A percentile compares a stretch with the other conserved stretches of the same genome.
Conservation (phyloP, 2,329 filamentous ascomycete species). For the Sporothrix curviconia region DNA sequence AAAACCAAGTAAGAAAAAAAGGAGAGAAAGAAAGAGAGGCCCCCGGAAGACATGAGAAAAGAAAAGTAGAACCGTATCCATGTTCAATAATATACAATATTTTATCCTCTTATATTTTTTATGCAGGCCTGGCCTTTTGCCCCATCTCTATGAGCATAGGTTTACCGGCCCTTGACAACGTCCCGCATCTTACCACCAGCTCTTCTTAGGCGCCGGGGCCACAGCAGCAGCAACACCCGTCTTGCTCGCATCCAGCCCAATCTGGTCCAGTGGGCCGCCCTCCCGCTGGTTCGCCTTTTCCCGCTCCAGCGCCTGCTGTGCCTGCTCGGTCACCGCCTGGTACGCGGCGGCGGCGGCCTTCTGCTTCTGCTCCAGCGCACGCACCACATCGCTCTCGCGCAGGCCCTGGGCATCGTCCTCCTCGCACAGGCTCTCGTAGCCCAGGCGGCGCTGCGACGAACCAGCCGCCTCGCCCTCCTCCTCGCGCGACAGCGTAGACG, state of each 20-base stretch:
- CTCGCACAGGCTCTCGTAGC: slow-evolving; percentile 29
- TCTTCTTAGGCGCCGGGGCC: slow-evolving; percentile 34
- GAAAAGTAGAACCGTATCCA: too few relatives aligned
- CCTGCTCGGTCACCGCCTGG: slow-evolving; percentile 30
- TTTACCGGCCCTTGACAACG: too few relatives aligned
- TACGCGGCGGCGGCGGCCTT: slow-evolving; percentile 18
- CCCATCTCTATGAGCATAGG: too few relatives aligned
- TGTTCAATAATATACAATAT: too few relatives aligned
- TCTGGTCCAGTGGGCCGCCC: slow-evolving; percentile 45
- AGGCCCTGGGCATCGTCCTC: slow-evolving; percentile 27
- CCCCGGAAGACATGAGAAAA: too few relatives aligned
- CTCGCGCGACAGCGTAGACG: slow-evolving; percentile 33
- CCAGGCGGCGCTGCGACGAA: slow-evolving; percentile 24
- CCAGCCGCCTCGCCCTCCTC: slow-evolving; percentile 25
- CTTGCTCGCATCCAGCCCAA: slow-evolving; percentile 35
- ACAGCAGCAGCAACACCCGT: neutral
- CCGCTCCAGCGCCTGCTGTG: slow-evolving; percentile 38
- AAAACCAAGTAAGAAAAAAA: too few relatives aligned
- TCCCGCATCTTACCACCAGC: slow-evolving; percentile 32
- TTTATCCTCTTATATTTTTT: too few relatives aligned
- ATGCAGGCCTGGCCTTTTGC: too few relatives aligned
- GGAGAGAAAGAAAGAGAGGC: too few relatives aligned
- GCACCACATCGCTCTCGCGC: slow-evolving; percentile 26
- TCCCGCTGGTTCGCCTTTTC: slow-evolving; percentile 45
- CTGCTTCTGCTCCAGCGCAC: slow-evolving; percentile 27